Base-by-base conservation (phyloP, 768 basidiomycete species). In the Mycena amicta region DNA sequence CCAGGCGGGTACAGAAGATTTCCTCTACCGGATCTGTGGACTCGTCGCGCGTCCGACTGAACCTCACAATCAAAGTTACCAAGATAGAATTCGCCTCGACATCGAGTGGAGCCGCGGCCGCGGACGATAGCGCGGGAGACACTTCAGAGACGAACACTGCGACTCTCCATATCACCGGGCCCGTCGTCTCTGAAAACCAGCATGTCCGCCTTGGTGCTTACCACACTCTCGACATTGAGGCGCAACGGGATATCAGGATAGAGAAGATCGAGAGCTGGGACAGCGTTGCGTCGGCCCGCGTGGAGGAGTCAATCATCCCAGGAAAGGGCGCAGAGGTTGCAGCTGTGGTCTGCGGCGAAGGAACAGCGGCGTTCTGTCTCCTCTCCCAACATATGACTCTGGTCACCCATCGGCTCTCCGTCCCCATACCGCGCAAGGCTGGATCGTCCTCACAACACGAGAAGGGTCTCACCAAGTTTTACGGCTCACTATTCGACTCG, bases 361-460 rank as follows among this genome's bases (percentile, higher is more conserved):
- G 97, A 20, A 88, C 85, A 2, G 97, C 97, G 1, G 89, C 93
- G 11, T 91, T 99, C 71, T 98, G 97, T 72, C 75, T 99, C 28
- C 80, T 99, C 15, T 98, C 95, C 1, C 89, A 98, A 66, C 95
- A 98, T 72, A 95, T 98, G 89, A 99, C 97, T 2, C 79, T 95
- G 27, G 88, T 99, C 30, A 78, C 93, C 3, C 93, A 98, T 68
- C 84, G 97, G 22, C 87, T 99, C 54, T 90, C 93, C 20, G 84
- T 94, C 1, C 78, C 90, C 1, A 89, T 98, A 56, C 97, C 97
- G 4, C 83, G 97, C 53, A 99, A 99, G 72, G 85, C 94, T 11
- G 90, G 62, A 2, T 60, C 93, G 1, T 84, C 89, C 3, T 81
- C 87, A 12, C 90, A 93, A 27, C 92, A 98, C 62, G 97, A 99